These are phyloP conservation scores for Crotalaria pallida DNA, from an alignment of 306 rosid genomes.

Conservation along the genomic window DNA sequence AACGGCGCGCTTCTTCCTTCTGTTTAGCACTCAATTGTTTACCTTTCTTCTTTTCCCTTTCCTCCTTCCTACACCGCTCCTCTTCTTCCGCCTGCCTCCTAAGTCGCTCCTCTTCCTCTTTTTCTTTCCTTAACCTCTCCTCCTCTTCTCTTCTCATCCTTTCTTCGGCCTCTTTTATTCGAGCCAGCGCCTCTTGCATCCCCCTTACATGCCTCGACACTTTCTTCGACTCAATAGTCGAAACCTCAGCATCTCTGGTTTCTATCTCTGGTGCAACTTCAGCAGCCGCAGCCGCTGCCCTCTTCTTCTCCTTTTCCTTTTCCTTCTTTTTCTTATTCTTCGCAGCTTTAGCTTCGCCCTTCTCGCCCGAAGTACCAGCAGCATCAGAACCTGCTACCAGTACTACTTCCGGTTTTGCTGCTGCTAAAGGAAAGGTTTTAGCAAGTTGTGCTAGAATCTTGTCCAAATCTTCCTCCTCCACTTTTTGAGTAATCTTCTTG, in stretches of 20 bases:
- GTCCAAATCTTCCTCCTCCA: slow-evolving; percentile 99
- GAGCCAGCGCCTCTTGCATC: slow-evolving; percentile 92
- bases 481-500: slow-evolving; percentile 83
- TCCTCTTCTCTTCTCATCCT: slow-evolving; percentile 75
- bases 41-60: slow-evolving; percentile 90
- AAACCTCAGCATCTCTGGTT: slow-evolving; percentile 40
- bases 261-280: slow-evolving; percentile 36
- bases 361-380: slow-evolving; percentile 44
- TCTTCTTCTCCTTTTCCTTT: slow-evolving; percentile 74
- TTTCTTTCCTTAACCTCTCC: slow-evolving; percentile 78
- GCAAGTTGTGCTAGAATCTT: slow-evolving; percentile 93
- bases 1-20: slow-evolving; percentile 75
- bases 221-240: slow-evolving; percentile 53
- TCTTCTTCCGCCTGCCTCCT: slow-evolving; percentile 82
- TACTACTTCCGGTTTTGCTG: slow-evolving; percentile 43
- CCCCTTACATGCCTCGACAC: slow-evolving; percentile 97
- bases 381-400: too few species aligned
- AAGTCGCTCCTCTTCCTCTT: slow-evolving; percentile 80
- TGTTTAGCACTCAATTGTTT: slow-evolving; percentile 66
- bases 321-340: slow-evolving; percentile 96
- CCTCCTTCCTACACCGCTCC: slow-evolving; percentile 69
- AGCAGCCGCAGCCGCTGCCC: slow-evolving; percentile 51
- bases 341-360: slow-evolving; percentile 86
- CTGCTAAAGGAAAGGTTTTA: slow-evolving; percentile 46
- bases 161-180: slow-evolving; percentile 84